These are phyloP conservation scores for Fraxinus baroniana DNA, from an alignment of 305 asterid genomes.

Conservation along the genomic window DNA sequence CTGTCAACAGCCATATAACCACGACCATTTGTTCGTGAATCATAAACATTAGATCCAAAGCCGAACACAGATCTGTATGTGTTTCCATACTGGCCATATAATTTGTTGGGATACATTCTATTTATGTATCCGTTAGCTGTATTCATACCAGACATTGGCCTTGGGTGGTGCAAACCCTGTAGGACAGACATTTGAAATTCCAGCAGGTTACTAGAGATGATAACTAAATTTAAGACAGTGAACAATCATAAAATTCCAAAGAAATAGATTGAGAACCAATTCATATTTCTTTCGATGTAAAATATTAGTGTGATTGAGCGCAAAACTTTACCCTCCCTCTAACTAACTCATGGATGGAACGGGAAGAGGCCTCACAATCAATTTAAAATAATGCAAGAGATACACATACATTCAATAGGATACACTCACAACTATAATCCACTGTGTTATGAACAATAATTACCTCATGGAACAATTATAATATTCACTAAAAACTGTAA, in stretches of 20 bases:
- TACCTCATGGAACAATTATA: not conserved
- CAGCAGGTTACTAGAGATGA: not conserved
- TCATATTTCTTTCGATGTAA: not conserved
- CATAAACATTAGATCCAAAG: constrained; percentile 51
- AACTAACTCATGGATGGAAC: not conserved
- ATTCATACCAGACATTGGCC: constrained; percentile 48
- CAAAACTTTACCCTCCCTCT: not conserved
- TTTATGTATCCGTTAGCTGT: constrained; percentile 47
- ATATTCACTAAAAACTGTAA: not conserved
- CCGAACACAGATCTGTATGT: constrained; percentile 53
- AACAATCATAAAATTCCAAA: not conserved
- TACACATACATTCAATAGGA: not conserved
- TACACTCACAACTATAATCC: not conserved
- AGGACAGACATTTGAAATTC: not conserved
- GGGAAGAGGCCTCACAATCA: not conserved
- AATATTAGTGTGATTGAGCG: not conserved
- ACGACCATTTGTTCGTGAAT: constrained; percentile 42
- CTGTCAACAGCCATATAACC: constrained; percentile 59
- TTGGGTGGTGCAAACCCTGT: constrained; percentile 53
- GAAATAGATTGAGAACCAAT: not conserved
- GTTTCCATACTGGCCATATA: constrained; percentile 55
- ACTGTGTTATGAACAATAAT: not conserved
- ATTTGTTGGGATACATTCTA: constrained; percentile 55
- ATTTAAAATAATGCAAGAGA: not conserved
- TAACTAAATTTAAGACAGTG: not conserved